phyloP scores from a whole-genome alignment of 345 rosid species.

The Salix dunnii region DNA sequence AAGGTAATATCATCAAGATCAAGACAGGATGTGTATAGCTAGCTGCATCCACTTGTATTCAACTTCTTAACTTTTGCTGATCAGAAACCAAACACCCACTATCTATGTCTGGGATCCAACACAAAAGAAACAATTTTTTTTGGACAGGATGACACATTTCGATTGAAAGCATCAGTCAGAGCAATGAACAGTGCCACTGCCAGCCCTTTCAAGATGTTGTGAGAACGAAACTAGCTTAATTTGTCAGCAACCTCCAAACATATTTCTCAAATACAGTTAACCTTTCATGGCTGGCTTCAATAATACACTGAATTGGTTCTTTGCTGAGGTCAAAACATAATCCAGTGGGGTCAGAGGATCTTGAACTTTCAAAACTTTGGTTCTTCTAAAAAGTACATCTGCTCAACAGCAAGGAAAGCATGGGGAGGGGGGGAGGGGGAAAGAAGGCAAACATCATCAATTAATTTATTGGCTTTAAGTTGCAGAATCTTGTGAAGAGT shows the following conservation, averaged over 20 bases:
- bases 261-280: conserved; percentile 37
- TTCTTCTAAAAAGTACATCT: conserved; percentile 37
- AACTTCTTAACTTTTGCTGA: conserved; percentile 58
- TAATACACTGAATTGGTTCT: conserved; percentile 46
- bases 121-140: conserved; percentile 18
- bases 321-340: conserved; percentile 39
- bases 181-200: conserved; percentile 21
- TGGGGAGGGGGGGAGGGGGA: conserved; percentile 15
- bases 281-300: conserved; percentile 37
- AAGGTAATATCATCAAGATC: conserved; percentile 40
- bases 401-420: conserved; percentile 10
- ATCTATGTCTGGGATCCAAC: conserved; percentile 58
- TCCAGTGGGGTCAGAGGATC: conserved; percentile 46
- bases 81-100: conserved; percentile 62
- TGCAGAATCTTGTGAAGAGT: conserved; percentile 15
- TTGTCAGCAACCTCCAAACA: conserved; percentile 48
- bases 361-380: conserved; percentile 37
- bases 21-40: conserved; percentile 51
- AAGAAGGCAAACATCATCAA: conserved; percentile 4
- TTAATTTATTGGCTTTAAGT: neutral
- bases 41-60: conserved; percentile 64
- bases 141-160: conserved; percentile 25
- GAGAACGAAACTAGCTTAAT: conserved; percentile 39
- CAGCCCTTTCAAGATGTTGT: conserved; percentile 17
- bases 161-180: conserved; percentile 27